Conservation (phyloP, 2,329 filamentous ascomycete genomes). For the Ceratocystis lukuohia region DNA sequence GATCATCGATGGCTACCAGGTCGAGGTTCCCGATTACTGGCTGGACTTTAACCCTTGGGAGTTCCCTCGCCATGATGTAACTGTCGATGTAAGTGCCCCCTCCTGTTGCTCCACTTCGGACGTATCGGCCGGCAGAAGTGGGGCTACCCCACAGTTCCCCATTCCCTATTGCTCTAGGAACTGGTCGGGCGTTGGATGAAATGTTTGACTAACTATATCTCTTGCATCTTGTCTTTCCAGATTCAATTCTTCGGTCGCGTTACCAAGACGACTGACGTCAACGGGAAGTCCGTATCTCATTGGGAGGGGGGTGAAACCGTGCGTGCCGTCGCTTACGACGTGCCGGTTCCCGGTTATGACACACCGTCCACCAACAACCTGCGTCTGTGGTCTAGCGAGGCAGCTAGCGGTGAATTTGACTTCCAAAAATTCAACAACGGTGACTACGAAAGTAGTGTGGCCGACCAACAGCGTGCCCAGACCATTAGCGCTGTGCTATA, state of each 20-base stretch:
- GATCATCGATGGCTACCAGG: slow-evolving; percentile 94
- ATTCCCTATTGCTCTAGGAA: no score
- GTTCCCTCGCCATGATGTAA: slow-evolving; percentile 89
- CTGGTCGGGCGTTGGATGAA: neutral
- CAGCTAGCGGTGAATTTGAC: slow-evolving; percentile 92
- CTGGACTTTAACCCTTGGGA: slow-evolving; percentile 99
- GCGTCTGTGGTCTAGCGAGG: slow-evolving; percentile 93
- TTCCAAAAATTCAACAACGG: slow-evolving; percentile 99
- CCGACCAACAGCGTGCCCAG: slow-evolving; percentile 97
- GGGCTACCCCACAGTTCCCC: neutral
- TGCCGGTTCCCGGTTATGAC: slow-evolving; percentile 78
- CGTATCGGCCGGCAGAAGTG: neutral
- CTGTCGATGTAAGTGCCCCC: slow-evolving; percentile 55
- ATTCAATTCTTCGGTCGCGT: slow-evolving; percentile 93
- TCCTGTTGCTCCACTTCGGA: neutral
- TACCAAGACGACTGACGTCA: slow-evolving; percentile 56
- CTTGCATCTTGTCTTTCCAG: slow-evolving; percentile 23
- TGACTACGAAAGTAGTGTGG: slow-evolving; percentile 94
- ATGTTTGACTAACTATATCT: neutral
- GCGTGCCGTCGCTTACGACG: slow-evolving; percentile 83
- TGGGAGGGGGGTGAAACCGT: slow-evolving; percentile 95
- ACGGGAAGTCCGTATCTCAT: slow-evolving; percentile 58
- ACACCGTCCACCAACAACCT: slow-evolving; percentile 93
- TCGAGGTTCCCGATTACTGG: slow-evolving; percentile 98
- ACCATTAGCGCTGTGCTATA: slow-evolving; percentile 96